These are phyloP conservation scores for Fistulifera pelliculosa DNA, from an alignment of 108 stramenopile genomes.

Conservation along the genomic window DNA sequence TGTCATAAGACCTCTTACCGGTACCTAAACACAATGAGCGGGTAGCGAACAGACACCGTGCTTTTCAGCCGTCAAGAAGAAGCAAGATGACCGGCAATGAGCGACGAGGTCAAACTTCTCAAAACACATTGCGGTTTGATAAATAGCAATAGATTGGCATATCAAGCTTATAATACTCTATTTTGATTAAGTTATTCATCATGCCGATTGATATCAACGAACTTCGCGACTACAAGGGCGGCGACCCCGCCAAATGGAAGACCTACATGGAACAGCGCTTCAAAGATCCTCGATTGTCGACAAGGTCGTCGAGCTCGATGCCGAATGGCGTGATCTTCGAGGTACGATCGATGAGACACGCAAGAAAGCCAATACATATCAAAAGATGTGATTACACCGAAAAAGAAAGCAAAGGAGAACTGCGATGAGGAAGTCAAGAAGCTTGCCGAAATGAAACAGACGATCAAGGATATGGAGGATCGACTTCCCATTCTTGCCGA, in stretches of 20 bases:
- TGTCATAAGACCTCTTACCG: too few relatives aligned
- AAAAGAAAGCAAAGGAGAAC: slow-evolving; percentile 89
- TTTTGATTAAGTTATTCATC: slow-evolving; percentile 3
- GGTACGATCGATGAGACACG: slow-evolving; percentile 68
- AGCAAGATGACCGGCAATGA: too few relatives aligned
- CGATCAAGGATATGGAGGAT: slow-evolving; percentile 70
- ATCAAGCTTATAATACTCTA: too few relatives aligned
- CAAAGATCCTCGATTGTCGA: slow-evolving; percentile 85
- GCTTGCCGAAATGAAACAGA: slow-evolving; percentile 72
- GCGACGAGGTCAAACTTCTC: too few relatives aligned
- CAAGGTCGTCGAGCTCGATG: slow-evolving; percentile 85
- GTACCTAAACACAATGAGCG: too few relatives aligned
- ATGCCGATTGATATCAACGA: slow-evolving; percentile 93
- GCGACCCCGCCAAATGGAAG: slow-evolving; percentile 84
- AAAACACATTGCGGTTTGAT: too few relatives aligned
- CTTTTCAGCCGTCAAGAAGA: too few relatives aligned
- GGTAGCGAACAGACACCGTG: too few relatives aligned
- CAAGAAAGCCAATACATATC: slow-evolving; percentile 81
- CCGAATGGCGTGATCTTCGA: slow-evolving; percentile 76
- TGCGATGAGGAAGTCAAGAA: slow-evolving; percentile 79
- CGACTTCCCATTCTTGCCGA: slow-evolving; percentile 45
- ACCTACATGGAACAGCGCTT: slow-evolving; percentile 78
- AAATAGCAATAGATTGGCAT: too few relatives aligned
- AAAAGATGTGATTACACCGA: slow-evolving; percentile 86
- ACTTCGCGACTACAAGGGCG: slow-evolving; percentile 89